Evolutionary conservation across 805 yeast genomes (phyloP).

Genomic region (Blastobotrys chiropterorum): DNA sequence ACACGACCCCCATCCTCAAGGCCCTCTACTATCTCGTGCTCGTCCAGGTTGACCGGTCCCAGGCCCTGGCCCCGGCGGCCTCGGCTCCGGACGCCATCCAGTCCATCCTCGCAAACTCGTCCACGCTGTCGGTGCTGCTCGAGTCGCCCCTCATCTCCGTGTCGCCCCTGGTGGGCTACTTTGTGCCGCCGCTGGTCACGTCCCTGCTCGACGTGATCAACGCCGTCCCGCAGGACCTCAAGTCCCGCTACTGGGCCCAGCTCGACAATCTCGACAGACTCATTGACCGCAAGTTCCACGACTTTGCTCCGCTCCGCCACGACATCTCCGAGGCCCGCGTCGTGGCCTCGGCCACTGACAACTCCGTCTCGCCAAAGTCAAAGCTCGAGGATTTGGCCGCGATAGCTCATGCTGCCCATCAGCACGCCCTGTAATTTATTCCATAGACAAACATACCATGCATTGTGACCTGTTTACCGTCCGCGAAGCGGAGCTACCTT

Average conservation of each 20-base stretch:
- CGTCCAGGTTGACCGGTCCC: conserved; percentile 7
- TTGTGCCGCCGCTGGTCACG: conserved; percentile 15
- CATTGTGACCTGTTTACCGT: no score
- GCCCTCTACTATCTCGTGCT: conserved; percentile 16
- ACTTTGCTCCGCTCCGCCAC: conserved; percentile 9
- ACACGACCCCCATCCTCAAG: conserved; percentile 21
- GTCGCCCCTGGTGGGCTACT: conserved; percentile 18
- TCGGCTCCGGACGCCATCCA: not conserved
- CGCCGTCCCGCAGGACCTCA: not conserved
- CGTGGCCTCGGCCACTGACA: not conserved
- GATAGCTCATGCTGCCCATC: conserved; percentile 15
- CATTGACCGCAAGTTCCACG: conserved; percentile 15
- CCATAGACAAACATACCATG: no score
- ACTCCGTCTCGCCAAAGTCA: conserved; percentile 1
- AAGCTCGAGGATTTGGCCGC: conserved; percentile 21
- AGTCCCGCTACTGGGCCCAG: conserved; percentile 3
- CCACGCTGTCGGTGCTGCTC: conserved; percentile 12
- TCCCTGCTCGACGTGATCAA: conserved; percentile 6
- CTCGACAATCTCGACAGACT: conserved; percentile 13
- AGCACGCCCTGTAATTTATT: conserved; percentile 3
- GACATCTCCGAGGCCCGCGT: conserved; percentile 4
- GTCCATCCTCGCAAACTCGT: conserved; percentile 8
- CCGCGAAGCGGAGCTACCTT: no score
- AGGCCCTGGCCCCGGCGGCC: not conserved
- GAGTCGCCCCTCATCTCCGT: conserved; percentile 20